Evolutionary conservation across 2,329 filamentous ascomycete species (phyloP).

Genomic region (Fragosphaeria purpurea): DNA sequence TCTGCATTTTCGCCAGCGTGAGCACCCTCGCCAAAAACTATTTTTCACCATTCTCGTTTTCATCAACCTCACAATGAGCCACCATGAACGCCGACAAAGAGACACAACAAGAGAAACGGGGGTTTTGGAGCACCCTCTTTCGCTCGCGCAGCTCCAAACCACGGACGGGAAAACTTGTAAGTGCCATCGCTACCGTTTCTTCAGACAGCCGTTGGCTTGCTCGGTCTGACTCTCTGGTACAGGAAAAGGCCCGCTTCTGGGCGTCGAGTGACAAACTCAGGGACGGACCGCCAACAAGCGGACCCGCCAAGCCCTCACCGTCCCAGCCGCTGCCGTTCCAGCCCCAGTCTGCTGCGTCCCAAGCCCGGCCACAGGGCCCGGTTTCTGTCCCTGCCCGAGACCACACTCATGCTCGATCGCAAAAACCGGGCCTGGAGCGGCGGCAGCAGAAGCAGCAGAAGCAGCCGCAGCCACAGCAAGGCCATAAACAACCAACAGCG

Average conservation of each 20-base stretch:
- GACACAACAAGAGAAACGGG: slow-evolving; percentile 35
- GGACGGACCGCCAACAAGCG: slow-evolving; percentile 18
- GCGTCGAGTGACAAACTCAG: not conserved
- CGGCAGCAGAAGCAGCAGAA: not conserved
- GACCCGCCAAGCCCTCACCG: slow-evolving; percentile 11
- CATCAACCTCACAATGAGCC: slow-evolving; percentile 3
- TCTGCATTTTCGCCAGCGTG: not conserved
- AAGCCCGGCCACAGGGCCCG: slow-evolving; percentile 3
- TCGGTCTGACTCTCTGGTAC: too few species aligned
- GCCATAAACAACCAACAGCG: not conserved
- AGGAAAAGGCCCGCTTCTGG: too few species aligned
- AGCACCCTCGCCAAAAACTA: not conserved
- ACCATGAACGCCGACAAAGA: slow-evolving; percentile 18
- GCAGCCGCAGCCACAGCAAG: not conserved
- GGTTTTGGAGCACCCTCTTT: slow-evolving; percentile 38
- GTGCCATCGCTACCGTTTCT: slow-evolving; percentile 3
- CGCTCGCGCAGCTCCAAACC: slow-evolving; percentile 34
- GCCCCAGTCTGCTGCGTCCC: not conserved
- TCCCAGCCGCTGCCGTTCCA: not conserved
- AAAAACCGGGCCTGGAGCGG: not conserved
- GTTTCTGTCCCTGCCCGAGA: not conserved
- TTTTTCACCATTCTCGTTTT: not conserved
- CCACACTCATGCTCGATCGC: not conserved
- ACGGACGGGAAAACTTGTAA: slow-evolving; percentile 25
- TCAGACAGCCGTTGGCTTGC: not conserved